Evolutionary conservation across 116 monocot species (phyloP).

Genomic region (Cymodocea nodosa): DNA sequence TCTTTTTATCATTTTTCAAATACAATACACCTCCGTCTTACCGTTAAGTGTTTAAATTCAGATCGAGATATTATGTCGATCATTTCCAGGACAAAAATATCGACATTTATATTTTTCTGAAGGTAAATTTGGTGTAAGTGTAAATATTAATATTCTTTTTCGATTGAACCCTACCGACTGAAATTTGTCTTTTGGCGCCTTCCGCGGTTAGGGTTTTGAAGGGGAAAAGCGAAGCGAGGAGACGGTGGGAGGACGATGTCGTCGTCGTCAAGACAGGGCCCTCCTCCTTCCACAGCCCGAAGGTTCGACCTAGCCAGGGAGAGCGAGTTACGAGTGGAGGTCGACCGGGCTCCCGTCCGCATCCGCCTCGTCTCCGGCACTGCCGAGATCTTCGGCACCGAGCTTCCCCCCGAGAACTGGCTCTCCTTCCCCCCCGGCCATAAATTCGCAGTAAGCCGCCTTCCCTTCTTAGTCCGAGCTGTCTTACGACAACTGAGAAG

Average conservation of each 20-base stretch:
- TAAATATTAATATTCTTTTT: too few relatives aligned
- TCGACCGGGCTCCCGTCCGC: conserved; percentile 45
- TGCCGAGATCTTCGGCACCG: conserved; percentile 93
- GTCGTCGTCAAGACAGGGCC: neutral
- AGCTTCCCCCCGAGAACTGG: conserved; percentile 85
- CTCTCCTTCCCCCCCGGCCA: conserved; percentile 60
- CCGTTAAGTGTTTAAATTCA: too few relatives aligned
- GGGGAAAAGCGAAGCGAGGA: too few relatives aligned
- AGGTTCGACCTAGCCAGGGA: conserved; percentile 64
- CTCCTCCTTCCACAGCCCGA: neutral
- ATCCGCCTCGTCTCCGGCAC: conserved; percentile 72
- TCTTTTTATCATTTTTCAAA: too few relatives aligned
- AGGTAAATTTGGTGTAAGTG: too few relatives aligned
- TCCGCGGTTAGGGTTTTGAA: too few relatives aligned
- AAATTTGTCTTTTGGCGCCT: too few relatives aligned
- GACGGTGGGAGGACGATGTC: neutral
- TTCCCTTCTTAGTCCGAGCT: neutral
- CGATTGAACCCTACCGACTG: too few relatives aligned
- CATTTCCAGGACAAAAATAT: too few relatives aligned
- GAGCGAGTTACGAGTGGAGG: conserved; percentile 86
- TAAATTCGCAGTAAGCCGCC: conserved; percentile 55
- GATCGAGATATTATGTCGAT: too few relatives aligned
- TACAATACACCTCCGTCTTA: too few relatives aligned
- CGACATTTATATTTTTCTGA: too few relatives aligned
- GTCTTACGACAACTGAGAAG: neutral